Evolutionary conservation across 179 eudicot genomes (phyloP).

Genomic region (Patellifolia procumbens): DNA sequence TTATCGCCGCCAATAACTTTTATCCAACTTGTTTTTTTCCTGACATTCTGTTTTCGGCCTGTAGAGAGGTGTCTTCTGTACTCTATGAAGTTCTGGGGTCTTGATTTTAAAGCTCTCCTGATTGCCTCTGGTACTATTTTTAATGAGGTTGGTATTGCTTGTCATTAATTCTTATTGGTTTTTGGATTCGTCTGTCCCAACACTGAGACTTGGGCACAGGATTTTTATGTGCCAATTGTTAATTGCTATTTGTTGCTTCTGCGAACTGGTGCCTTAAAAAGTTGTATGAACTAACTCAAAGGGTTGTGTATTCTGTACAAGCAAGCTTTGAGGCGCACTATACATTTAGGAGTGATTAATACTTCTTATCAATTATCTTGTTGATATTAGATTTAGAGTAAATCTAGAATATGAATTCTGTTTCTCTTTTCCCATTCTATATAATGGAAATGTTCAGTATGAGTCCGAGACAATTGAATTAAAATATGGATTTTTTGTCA

Average conservation of each 20-base stretch:
- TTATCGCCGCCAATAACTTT: background rate
- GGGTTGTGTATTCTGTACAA: background rate
- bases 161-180: conserved; percentile 4
- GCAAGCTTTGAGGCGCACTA: background rate
- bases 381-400: too few species aligned
- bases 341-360: too few species aligned
- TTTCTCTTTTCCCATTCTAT: too few species aligned
- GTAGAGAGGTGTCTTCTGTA: conserved; percentile 88
- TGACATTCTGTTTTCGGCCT: conserved; percentile 19
- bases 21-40: conserved; percentile 16
- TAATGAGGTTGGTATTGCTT: conserved; percentile 66
- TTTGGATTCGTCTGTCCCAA: background rate
- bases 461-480: too few species aligned
- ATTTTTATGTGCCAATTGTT: background rate
- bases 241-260: background rate
- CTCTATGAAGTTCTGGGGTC: conserved; percentile 86
- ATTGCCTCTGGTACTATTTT: conserved; percentile 93
- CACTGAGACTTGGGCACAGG: background rate
- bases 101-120: conserved; percentile 47
- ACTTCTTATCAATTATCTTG: too few species aligned
- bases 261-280: too few species aligned
- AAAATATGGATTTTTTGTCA: too few species aligned
- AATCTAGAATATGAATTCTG: too few species aligned
- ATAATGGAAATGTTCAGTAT: too few species aligned
- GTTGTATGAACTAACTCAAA: background rate